Percentiles rank a stretch among this genome's conserved stretches.
These are phyloP conservation scores for Chara braunii DNA, from an alignment of 139 green algal genomes.

Conservation along the genomic window DNA sequence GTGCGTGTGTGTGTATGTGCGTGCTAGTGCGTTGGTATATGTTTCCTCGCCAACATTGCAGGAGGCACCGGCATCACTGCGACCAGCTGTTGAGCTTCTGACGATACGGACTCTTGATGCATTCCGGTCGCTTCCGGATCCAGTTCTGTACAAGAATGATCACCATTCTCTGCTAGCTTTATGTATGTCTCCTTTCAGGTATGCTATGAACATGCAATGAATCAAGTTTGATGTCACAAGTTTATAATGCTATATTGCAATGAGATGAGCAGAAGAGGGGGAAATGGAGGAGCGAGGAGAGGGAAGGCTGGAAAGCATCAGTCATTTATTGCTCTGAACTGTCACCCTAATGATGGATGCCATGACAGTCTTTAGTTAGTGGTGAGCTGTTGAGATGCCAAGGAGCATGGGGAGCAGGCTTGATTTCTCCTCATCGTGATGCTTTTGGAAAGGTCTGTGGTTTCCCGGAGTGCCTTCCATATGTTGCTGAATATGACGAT, in stretches of 20 bases:
- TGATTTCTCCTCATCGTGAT: too few species aligned
- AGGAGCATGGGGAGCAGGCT: too few species aligned
- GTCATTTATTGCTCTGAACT: too few species aligned
- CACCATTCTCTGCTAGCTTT: conserved; percentile 24
- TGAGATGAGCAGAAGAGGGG: not conserved
- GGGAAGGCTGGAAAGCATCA: too few species aligned
- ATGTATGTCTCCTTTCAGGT: conserved; percentile 31
- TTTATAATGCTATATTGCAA: not conserved
- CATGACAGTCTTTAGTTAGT: too few species aligned
- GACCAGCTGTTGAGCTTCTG: conserved; percentile 15
- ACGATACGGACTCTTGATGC: conserved; percentile 11
- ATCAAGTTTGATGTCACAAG: not conserved
- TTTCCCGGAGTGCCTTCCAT: too few species aligned
- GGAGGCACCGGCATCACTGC: conserved; percentile 10
- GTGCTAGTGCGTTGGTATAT: conserved; percentile 29
- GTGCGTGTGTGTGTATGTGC: too few species aligned
- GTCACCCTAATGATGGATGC: too few species aligned
- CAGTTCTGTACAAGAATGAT: conserved; percentile 15
- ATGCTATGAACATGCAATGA: not conserved
- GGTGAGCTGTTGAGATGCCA: too few species aligned
- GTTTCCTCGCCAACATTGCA: conserved; percentile 17
- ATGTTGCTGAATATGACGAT: too few species aligned
- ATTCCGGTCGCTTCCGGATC: conserved; percentile 14
- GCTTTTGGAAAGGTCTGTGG: too few species aligned
- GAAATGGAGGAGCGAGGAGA: not conserved